These are phyloP conservation scores for Plasmodium malariae DNA, from an alignment of 169 alveolate genomes.

Conservation along the genomic window DNA sequence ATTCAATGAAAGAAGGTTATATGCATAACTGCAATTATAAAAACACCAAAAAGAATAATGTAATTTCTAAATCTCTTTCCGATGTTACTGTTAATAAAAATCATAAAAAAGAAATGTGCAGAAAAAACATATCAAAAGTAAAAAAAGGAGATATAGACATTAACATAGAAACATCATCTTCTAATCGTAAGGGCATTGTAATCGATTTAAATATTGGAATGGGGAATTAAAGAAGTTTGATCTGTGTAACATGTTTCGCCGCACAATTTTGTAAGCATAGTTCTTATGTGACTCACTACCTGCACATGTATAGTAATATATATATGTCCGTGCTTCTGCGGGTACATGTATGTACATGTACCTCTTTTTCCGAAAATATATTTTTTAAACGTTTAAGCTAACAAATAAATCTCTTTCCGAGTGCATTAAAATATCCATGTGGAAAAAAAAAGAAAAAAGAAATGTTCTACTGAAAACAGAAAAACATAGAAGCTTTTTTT, in stretches of 20 bases:
- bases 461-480: too few relatives aligned
- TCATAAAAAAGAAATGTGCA: slow-evolving; percentile 34
- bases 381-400: too few relatives aligned
- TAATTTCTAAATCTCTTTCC: slow-evolving; percentile 1
- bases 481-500: too few relatives aligned
- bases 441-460: too few relatives aligned
- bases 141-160: slow-evolving; percentile 73
- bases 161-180: slow-evolving; percentile 75
- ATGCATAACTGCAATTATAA: slow-evolving; percentile 2
- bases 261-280: neutral
- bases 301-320: neutral
- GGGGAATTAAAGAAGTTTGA: too few relatives aligned
- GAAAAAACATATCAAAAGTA: slow-evolving; percentile 60
- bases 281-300: neutral
- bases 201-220: slow-evolving; percentile 70
- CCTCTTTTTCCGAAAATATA: too few relatives aligned
- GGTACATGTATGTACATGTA: neutral
- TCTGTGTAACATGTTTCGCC: too few relatives aligned
- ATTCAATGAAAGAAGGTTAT: slow-evolving; percentile 26
- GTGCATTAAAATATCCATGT: too few relatives aligned
- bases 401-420: too few relatives aligned
- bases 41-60: neutral
- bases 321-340: neutral
- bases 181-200: slow-evolving; percentile 33
- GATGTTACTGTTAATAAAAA: slow-evolving; percentile 1